Conservation (phyloP, 768 basidiomycete species). For the Macrolepiota dolichaula region DNA sequence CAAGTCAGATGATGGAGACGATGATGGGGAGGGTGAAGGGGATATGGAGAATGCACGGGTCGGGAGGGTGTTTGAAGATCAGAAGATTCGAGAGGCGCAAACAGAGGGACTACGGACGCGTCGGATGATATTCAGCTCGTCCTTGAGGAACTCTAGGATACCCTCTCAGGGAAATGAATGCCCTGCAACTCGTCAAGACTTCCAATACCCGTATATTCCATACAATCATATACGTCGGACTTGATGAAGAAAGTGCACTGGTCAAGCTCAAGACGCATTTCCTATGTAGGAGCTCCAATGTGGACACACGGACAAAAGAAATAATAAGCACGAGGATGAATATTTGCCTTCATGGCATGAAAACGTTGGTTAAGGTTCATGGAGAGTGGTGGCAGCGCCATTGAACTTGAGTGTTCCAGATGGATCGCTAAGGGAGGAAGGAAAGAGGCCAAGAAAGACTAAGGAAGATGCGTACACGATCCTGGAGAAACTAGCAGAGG, state of each 20-base stretch:
- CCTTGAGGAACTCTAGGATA: constrained; percentile 93
- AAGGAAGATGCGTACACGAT: constrained; percentile 70
- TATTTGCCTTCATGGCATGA: too few relatives aligned
- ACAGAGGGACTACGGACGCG: constrained; percentile 28
- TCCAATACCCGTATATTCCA: constrained; percentile 99
- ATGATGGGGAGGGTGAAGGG: too few relatives aligned
- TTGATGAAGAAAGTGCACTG: constrained; percentile 99
- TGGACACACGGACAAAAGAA: too few relatives aligned
- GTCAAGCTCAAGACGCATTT: too few relatives aligned
- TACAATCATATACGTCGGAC: constrained; percentile 99
- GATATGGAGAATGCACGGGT: too few relatives aligned
- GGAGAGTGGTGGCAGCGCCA: too few relatives aligned
- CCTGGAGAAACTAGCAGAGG: constrained; percentile 90
- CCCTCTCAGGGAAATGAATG: constrained; percentile 69
- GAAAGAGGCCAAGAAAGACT: not conserved
- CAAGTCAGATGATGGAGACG: too few relatives aligned
- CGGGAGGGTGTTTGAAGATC: too few relatives aligned
- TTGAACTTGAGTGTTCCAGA: too few relatives aligned
- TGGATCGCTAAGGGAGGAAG: not conserved
- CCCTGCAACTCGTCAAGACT: constrained; percentile 79
- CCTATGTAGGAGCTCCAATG: too few relatives aligned
- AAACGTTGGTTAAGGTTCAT: too few relatives aligned
- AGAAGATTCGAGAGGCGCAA: not conserved
- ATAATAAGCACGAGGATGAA: too few relatives aligned
- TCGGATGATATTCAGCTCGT: constrained; percentile 80